Conservation (phyloP, 2,329 filamentous ascomycete species). For the Rhynchosporium graminicola region DNA sequence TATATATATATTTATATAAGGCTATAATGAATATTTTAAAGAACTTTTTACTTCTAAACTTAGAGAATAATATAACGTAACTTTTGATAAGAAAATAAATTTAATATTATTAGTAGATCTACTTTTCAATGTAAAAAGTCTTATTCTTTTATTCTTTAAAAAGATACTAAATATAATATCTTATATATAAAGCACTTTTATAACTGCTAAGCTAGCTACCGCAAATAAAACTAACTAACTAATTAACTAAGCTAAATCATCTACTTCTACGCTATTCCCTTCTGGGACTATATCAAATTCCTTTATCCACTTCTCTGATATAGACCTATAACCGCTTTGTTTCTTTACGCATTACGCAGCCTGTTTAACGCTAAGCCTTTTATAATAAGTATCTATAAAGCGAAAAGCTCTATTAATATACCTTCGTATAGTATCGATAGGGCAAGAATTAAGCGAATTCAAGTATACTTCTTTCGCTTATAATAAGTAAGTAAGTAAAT, state of each 20-base stretch:
- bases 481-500: background rate
- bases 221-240: background rate
- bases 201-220: background rate
- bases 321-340: background rate
- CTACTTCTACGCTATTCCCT: background rate
- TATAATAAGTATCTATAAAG: background rate
- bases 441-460: background rate
- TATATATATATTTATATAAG: too few relatives aligned
- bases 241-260: background rate
- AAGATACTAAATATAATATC: too few relatives aligned
- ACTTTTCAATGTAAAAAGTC: too few relatives aligned
- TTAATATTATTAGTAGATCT: too few relatives aligned
- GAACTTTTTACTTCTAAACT: too few relatives aligned
- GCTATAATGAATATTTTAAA: too few relatives aligned
- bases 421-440: too few relatives aligned
- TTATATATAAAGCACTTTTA: background rate
- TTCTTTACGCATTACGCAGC: background rate
- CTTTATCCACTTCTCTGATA: background rate
- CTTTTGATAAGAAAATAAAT: too few relatives aligned
- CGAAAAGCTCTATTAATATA: too few relatives aligned
- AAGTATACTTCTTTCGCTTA: background rate
- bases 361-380: background rate
- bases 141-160: too few relatives aligned
- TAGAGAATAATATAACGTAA: too few relatives aligned
- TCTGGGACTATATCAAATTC: background rate